Percentiles rank a stretch among this genome's conserved stretches.
phyloP scores from a whole-genome alignment of 129 eudicot species.

The Arctium minus region DNA sequence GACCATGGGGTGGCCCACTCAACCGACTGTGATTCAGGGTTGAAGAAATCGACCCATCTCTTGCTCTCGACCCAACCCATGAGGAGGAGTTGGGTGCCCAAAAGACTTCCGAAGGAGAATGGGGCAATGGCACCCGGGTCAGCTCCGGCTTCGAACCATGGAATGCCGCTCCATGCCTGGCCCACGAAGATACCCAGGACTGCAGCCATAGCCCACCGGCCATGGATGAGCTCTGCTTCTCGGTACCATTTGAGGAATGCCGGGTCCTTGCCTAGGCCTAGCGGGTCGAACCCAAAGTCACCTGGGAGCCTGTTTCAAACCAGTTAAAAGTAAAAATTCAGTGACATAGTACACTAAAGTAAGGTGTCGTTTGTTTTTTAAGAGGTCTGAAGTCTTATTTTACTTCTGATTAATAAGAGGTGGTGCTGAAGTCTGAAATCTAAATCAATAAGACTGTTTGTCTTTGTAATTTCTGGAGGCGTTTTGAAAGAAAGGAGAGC shows the following conservation, averaged over 20 bases:
- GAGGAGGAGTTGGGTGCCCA: constrained; percentile 92
- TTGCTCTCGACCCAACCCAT: constrained; percentile 99
- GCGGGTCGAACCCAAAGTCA: constrained; percentile 94
- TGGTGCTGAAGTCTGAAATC: too few species aligned
- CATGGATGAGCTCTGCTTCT: constrained; percentile 98
- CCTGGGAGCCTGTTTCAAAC: constrained; percentile 79
- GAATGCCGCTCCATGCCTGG: constrained; percentile 96
- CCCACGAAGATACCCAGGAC: constrained; percentile 94
- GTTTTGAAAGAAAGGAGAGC: too few species aligned
- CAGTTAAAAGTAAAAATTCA: neutral
- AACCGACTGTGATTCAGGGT: constrained; percentile 92
- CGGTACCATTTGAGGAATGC: constrained; percentile 97
- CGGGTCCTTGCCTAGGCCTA: constrained; percentile 95
- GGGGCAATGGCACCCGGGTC: constrained; percentile 95
- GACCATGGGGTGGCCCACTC: constrained; percentile 99
- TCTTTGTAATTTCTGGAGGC: too few species aligned
- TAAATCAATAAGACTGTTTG: too few species aligned
- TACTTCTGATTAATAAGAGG: too few species aligned
- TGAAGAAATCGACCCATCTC: constrained; percentile 96
- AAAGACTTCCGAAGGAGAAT: constrained; percentile 75
- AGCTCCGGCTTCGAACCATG: constrained; percentile 98
- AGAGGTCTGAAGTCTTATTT: too few species aligned
- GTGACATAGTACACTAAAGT: neutral
- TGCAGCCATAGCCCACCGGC: constrained; percentile 99
- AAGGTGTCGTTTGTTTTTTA: too few species aligned